Base-by-base conservation (phyloP, 2,329 filamentous ascomycete genomes). In the Apiospora sp. region DNA sequence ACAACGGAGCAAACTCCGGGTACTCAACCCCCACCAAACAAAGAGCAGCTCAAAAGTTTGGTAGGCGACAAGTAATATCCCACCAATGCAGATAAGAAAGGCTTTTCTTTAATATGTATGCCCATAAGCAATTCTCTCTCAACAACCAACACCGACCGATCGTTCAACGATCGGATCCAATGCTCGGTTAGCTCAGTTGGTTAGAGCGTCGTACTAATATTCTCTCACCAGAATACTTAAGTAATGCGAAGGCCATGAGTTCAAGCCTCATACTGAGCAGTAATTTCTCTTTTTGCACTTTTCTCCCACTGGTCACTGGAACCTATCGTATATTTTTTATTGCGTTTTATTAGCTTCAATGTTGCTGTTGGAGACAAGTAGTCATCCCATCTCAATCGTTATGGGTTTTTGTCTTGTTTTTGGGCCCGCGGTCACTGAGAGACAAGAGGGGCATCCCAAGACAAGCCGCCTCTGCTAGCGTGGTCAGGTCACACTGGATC, bases 121-220 rank as follows among this genome's bases (percentile, higher is more conserved):
- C 12, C 58, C 58, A 64, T 64, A 64, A 64, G 58, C 58, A 14
- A 4, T 1, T 4, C 2, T n/a, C 6, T n/a, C 22, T 14, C 58
- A 64, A 37, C 58, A 64, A 64, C 34, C 34, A 64, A 41, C 30
- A 61, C 54, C 54, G 54, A 61, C 58, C n/a, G 58, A 12, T 64
- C 58, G 58, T 41, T 41, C 58, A 64, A 64, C 34, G 58, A 64
- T 64, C 34, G 34, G 58, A 41, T 41, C 10, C 19, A 10, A 41
- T 41, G 58, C 58, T 64, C 58, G 58, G 58, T 64, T 64, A 64
- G 58, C 58, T 64, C 58, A 64, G 58, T 64, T 64, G 58, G 58
- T 64, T 64, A 64, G 58, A 64, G 58, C 58, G 58, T 64, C 58
- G 58, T 64, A 64, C 58, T 64, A 64, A 64, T 64, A 64, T 64